Evolutionary conservation across 345 rosid genomes (phyloP).

Genomic region (Boechera stricta): DNA sequence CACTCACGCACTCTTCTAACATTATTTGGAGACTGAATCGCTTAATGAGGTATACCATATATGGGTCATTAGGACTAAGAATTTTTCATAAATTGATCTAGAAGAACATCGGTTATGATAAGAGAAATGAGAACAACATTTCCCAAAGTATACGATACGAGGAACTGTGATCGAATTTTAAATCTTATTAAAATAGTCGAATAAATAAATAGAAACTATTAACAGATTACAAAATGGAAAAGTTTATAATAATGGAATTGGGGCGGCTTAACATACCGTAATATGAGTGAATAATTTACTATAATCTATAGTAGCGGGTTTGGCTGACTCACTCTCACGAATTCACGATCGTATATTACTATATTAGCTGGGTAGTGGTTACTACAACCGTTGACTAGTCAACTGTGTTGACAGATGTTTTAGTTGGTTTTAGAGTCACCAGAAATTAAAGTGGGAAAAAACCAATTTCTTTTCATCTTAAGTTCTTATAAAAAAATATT

Average conservation of each 20-base stretch:
- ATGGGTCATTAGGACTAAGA: not conserved
- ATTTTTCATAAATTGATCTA: not conserved
- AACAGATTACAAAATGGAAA: not conserved
- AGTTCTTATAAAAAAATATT: not conserved
- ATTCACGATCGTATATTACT: constrained; percentile 11
- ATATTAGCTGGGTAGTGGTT: not conserved
- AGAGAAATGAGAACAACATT: not conserved
- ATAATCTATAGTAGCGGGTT: not conserved
- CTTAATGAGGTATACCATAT: not conserved
- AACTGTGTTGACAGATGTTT: constrained; percentile 21
- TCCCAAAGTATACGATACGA: not conserved
- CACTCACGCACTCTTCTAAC: not conserved
- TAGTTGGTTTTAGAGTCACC: constrained; percentile 3
- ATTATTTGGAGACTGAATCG: not conserved
- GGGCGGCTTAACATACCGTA: constrained; percentile 18
- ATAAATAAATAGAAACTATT: not conserved
- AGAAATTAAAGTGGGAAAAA: not conserved
- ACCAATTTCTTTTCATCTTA: not conserved
- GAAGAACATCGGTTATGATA: too few relatives aligned
- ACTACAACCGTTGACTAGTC: constrained; percentile 27
- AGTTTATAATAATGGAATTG: constrained; percentile 4
- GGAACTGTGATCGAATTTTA: not conserved
- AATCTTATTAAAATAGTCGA: not conserved
- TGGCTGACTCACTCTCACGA: not conserved
- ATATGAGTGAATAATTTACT: not conserved